phyloP scores from a whole-genome alignment of 106 monocot genomes.

The Dactylorhiza incarnata region DNA sequence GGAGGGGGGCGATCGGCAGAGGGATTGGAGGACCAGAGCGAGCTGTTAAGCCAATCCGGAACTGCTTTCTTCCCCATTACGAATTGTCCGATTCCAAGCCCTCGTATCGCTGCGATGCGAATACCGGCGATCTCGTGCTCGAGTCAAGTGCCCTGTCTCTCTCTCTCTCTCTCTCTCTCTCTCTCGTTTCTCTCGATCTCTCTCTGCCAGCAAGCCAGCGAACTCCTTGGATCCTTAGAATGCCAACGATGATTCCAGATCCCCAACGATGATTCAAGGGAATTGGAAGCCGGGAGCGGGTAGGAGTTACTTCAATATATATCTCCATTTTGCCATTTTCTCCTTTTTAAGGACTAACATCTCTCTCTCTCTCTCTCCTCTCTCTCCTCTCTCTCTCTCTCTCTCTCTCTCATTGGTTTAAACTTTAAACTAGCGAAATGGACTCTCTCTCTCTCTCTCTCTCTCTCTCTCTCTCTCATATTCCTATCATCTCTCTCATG shows the following conservation, averaged over 20 bases:
- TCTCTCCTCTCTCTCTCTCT: too few relatives aligned
- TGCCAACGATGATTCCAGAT: background rate
- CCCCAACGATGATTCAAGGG: background rate
- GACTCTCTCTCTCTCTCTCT: too few relatives aligned
- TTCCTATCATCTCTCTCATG: too few relatives aligned
- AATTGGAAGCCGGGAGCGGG: too few relatives aligned
- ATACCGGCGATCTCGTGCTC: background rate
- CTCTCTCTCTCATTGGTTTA: too few relatives aligned
- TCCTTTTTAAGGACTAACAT: too few relatives aligned
- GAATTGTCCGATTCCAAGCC: background rate
- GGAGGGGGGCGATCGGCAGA: background rate
- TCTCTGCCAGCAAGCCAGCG: background rate
- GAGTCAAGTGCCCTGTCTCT: background rate
- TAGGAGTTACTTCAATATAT: too few relatives aligned
- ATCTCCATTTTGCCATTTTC: too few relatives aligned
- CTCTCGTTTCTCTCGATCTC: background rate
- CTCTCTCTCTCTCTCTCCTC: too few relatives aligned
- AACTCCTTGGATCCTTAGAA: background rate
- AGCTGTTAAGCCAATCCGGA: conserved; percentile 86
- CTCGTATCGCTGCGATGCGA: background rate
- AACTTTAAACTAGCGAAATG: too few relatives aligned
- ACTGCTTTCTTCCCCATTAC: conserved; percentile 54
- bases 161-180: background rate
- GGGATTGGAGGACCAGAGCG: conserved; percentile 52
- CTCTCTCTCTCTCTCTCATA: too few relatives aligned